Evolutionary conservation across 768 basidiomycete genomes (phyloP).

Genomic region (Tulasnella sp.): DNA sequence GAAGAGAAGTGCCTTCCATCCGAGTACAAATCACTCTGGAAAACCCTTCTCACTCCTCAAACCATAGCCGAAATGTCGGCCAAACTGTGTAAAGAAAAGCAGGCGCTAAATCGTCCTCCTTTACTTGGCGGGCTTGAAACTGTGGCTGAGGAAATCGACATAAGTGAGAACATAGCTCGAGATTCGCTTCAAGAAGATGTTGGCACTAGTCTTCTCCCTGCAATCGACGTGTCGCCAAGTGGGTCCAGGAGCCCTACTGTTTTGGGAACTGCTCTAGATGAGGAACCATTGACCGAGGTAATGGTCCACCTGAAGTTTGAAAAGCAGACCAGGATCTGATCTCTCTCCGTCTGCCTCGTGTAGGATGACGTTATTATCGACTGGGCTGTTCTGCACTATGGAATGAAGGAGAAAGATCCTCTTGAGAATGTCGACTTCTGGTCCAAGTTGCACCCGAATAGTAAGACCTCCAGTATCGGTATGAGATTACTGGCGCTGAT

Average conservation of each 20-base stretch:
- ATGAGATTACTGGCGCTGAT: background rate
- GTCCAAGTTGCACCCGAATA: slow-evolving; percentile 55
- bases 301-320: no score
- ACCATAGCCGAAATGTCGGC: slow-evolving; percentile 21
- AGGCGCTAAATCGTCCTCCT: background rate
- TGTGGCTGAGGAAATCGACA: background rate
- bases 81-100: background rate
- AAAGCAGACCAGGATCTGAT: background rate
- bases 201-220: background rate
- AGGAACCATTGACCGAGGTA: slow-evolving; percentile 18
- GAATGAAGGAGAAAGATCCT: slow-evolving; percentile 67
- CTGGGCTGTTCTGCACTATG: slow-evolving; percentile 65
- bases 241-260: slow-evolving; percentile 34
- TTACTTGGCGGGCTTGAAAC: background rate
- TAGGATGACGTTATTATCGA: slow-evolving; percentile 58
- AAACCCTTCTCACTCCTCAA: slow-evolving; percentile 25
- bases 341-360: background rate
- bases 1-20: slow-evolving; percentile 55
- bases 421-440: slow-evolving; percentile 69
- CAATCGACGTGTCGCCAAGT: background rate
- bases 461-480: slow-evolving; percentile 36
- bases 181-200: slow-evolving; percentile 9
- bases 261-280: slow-evolving; percentile 34
- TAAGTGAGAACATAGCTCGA: background rate
- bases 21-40: slow-evolving; percentile 32